Conservation (phyloP, 805 yeast genomes). For the Candida golubevii region DNA sequence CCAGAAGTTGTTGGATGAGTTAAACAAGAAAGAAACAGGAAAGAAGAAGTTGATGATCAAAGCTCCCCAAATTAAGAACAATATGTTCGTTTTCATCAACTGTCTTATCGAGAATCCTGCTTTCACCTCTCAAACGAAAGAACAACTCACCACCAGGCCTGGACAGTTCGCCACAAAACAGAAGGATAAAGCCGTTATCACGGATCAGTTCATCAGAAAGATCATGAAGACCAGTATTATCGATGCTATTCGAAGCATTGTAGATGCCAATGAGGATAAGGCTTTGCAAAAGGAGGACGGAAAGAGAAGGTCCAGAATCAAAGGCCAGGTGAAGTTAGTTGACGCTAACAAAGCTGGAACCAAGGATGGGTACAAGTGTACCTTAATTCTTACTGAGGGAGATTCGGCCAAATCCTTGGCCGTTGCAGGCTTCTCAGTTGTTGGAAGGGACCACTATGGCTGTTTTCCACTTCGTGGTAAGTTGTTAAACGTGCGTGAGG, state of each 20-base stretch:
- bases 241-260: constrained; percentile 78
- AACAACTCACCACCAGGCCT: constrained; percentile 85
- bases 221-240: constrained; percentile 60
- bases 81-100: constrained; percentile 86
- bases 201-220: constrained; percentile 71
- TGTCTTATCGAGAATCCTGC: constrained; percentile 95
- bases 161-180: constrained; percentile 82
- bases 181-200: constrained; percentile 52
- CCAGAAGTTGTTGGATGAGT: constrained; percentile 63
- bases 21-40: constrained; percentile 61
- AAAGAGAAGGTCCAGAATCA: constrained; percentile 72
- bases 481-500: constrained; percentile 91
- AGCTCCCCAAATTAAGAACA: constrained; percentile 83
- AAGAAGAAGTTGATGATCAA: constrained; percentile 66
- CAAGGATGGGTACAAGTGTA: constrained; percentile 84
- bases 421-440: constrained; percentile 88
- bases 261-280: constrained; percentile 83
- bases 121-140: constrained; percentile 95
- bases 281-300: constrained; percentile 90
- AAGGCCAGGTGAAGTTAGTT: constrained; percentile 83
- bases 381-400: constrained; percentile 92
- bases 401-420: constrained; percentile 93
- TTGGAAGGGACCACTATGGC: constrained; percentile 93
- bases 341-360: constrained; percentile 98
- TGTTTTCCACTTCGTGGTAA: constrained; percentile 96